Base-by-base conservation (phyloP, 2,329 filamentous ascomycete genomes). In the Pseudogymnoascus pannorum region DNA sequence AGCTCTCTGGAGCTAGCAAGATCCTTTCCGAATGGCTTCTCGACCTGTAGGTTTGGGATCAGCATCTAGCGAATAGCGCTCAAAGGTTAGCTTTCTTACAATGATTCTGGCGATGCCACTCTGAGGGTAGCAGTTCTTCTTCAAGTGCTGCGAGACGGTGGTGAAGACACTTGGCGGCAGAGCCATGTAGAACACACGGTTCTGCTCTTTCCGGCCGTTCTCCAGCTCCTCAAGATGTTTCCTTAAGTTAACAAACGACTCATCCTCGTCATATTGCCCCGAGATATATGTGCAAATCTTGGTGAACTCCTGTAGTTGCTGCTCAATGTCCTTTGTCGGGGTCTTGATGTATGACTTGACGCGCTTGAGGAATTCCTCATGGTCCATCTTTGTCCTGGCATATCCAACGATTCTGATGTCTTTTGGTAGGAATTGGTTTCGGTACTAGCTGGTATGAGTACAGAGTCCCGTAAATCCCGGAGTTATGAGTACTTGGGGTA, bases 11-110 rank as follows among this genome's bases (percentile, higher is more conserved):
- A 97, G 79, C 92, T 97, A 62, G 84, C 86, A 64, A 99, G 84
- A 75, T 99, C 94, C 80, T 97, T 97, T 69, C 95, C 94, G 73
- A 99, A 99, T 24, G 95, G 94, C 81, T 99, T 99, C 87, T 99
- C 94, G 67, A 99, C 91, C 91, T 94, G 70, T 68, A 65, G 31
- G 11, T 5, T 63, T 60, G 66, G 51, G 72, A 64, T 70, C 64
- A 63, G 63, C 40, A 42, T 33, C 58, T 44, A 36, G n/a, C 11
- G 22, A 31, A 58, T 18, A 29, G 18, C 11, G 4, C 14, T 14
- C 14, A 4, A 38, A 24, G 16, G 20, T 44, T 24, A 24, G 26
- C 66, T 14, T 14, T 77, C 88, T 74, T 78, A 96, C 92, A 78
- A 99, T 96, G 71, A 99, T 91, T 68, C 94, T 89, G 64, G 92